Evolutionary conservation across 345 rosid genomes (phyloP).

Genomic region (Acer saccharum): DNA sequence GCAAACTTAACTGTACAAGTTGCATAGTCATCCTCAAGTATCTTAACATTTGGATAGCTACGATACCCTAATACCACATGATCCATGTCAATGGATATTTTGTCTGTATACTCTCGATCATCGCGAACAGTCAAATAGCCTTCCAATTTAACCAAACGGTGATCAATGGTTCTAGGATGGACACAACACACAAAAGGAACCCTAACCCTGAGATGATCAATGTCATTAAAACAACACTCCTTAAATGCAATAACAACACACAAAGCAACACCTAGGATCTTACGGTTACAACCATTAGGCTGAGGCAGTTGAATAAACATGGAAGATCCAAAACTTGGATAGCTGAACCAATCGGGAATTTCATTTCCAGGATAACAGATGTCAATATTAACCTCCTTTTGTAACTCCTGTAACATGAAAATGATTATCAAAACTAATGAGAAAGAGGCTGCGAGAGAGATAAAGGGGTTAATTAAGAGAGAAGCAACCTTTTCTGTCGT

Average conservation of each 20-base stretch:
- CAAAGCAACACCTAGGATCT: background rate
- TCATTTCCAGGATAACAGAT: constrained; percentile 13
- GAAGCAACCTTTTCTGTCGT: background rate
- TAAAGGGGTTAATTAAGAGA: background rate
- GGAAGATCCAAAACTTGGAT: constrained; percentile 1
- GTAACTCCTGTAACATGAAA: background rate
- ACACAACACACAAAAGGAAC: background rate
- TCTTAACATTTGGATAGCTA: background rate
- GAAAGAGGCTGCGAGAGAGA: background rate
- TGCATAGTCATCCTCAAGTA: background rate
- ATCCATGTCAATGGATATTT: background rate
- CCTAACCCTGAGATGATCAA: background rate
- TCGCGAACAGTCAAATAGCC: background rate
- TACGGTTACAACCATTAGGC: background rate
- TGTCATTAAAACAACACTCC: background rate
- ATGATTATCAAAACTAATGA: background rate
- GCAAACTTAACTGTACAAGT: background rate
- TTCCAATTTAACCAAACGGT: background rate
- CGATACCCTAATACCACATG: background rate
- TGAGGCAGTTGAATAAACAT: background rate
- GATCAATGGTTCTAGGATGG: too few species aligned
- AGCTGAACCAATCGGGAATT: background rate
- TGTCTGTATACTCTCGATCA: background rate
- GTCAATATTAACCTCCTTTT: background rate
- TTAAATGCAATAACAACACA: background rate